Conservation (phyloP, 1,139 yeast species). For the Suhomyces maxii region DNA sequence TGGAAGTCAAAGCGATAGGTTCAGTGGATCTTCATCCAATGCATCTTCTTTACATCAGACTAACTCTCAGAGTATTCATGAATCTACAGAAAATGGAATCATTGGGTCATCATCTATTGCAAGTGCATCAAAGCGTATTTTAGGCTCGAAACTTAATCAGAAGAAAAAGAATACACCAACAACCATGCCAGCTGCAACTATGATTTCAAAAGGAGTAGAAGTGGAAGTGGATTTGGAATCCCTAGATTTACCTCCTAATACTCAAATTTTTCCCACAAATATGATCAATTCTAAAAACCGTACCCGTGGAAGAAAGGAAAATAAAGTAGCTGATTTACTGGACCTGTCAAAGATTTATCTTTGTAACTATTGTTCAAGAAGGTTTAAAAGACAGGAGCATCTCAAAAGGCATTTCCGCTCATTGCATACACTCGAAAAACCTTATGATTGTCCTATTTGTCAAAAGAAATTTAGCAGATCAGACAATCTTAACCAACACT, state of each 20-base stretch:
- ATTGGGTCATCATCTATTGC: slow-evolving; percentile 25
- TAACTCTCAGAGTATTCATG: neutral
- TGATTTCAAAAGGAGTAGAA: slow-evolving; percentile 34
- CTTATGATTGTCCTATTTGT: slow-evolving; percentile 70
- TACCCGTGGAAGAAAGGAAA: slow-evolving; percentile 49
- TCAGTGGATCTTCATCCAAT: slow-evolving; percentile 22
- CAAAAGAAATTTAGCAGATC: slow-evolving; percentile 72
- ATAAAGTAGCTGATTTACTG: slow-evolving; percentile 45
- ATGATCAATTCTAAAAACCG: slow-evolving; percentile 37
- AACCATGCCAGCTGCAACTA: slow-evolving; percentile 24
- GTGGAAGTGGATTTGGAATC: slow-evolving; percentile 45
- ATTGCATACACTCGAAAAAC: slow-evolving; percentile 72
- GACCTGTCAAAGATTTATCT: slow-evolving; percentile 44
- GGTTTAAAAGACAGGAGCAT: slow-evolving; percentile 79
- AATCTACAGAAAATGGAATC: neutral
- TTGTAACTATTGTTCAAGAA: slow-evolving; percentile 54
- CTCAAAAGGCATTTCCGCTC: slow-evolving; percentile 75
- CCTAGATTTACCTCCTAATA: slow-evolving; percentile 43
- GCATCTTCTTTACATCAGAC: slow-evolving; percentile 12
- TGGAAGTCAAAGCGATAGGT: slow-evolving; percentile 12
- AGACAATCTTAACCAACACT: slow-evolving; percentile 75
- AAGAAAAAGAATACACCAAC: slow-evolving; percentile 19
- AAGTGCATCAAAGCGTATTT: slow-evolving; percentile 40
- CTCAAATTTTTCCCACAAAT: slow-evolving; percentile 39
- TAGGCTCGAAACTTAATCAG: slow-evolving; percentile 39